Evolutionary conservation across 306 rosid species (phyloP), one percentile per base, ranked within the genome.

Genomic region (Oxytropis ochrocephala): DNA sequence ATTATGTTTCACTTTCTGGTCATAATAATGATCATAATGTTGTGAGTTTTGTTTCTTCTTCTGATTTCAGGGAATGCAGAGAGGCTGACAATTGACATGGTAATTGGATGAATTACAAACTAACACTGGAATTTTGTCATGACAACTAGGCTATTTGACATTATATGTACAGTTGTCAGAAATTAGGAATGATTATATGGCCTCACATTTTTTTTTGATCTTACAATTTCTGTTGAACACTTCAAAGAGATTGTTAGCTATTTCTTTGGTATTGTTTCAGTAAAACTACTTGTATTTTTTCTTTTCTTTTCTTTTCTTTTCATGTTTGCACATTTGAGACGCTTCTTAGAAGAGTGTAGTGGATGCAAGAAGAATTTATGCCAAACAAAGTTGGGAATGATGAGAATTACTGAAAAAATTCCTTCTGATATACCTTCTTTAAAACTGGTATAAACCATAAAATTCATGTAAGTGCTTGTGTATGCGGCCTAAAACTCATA

Each of bases 11-110:
- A 48, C 29, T 27, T 30, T 47, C 11, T n/a, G n/a, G n/a, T n/a
- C n/a, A n/a, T n/a, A n/a, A n/a, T n/a, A n/a, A 62, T 44, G 11
- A 12, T 27, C 5, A 51, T 46, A 68, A 43, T 32, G 0, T 17
- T 64, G n/a, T 78, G 32, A 78, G 6, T 3, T 50, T 17, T 4
- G 6, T 14, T 36, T 17, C 41, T 43, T 19, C 1, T 39, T 47
- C 0, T 44, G 52, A 42, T 69, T 79, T 76, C 84, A 79, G 84
- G 79, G 73, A 55, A 71, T 66, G 51, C 61, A 65, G 80, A 65
- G 80, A 68, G 73, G 84, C 83, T 84, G 81, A n/a, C n/a, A n/a
- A n/a, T n/a, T n/a, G n/a, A 87, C 85, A 68, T 69, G 82, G 60
- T 81, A 69, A 73, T 66, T 9, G 81, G 48, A 75, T 49, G 83